Evolutionary conservation across 176 grass and related monocot species (phyloP), one percentile per base, ranked within the genome.

Genomic region (Thinopyrum elongatum): DNA sequence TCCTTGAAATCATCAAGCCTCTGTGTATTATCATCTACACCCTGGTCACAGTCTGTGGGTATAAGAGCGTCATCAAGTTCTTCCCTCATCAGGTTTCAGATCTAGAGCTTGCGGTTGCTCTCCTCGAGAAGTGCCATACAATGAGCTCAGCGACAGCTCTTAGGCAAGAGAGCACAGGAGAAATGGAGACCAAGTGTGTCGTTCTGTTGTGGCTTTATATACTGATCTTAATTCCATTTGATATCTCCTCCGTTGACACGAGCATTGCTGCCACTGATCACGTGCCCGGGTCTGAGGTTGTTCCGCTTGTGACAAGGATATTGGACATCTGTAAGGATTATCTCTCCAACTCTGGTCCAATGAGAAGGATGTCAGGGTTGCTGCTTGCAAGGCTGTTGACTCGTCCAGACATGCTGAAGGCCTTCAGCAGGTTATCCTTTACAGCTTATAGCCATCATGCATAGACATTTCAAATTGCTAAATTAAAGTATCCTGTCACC

Each of bases 161-260:
- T 84, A 87, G 93, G 81, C 88, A 95, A 65, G 93, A 98, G 85
- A 98, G 97, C 79, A 98, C 97, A 74, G 93, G 97, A 76, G 97
- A 98, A 91, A 98, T 95, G 94, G 94, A 98, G 88, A 90, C 97
- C 11, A 94, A 92, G 86, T 98, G 94, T 69, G 82, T 98, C 25
- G 86, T 95, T 84, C 88, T 98, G 33, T 90, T 98, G n/a, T 98
- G 97, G 97, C 90, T 98, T 87, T 95, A 95, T 88, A 95, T 98
- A 86, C 91, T 98, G 60, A 94, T 98, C 33, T 90, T 98, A 72
- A 95, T 98, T 67, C 97, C 97, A 35, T 98, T 98, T 88, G 97
- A 98, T 91, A 95, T 98, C 74, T 89, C 94, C 39, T 92, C 92
- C 59, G 97, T 98, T 75, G 97, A 98, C 75, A 92, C 90, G 46